Evolutionary conservation across 1,284 basidiomycete species (phyloP).

Genomic region (Ustilago crameri): DNA sequence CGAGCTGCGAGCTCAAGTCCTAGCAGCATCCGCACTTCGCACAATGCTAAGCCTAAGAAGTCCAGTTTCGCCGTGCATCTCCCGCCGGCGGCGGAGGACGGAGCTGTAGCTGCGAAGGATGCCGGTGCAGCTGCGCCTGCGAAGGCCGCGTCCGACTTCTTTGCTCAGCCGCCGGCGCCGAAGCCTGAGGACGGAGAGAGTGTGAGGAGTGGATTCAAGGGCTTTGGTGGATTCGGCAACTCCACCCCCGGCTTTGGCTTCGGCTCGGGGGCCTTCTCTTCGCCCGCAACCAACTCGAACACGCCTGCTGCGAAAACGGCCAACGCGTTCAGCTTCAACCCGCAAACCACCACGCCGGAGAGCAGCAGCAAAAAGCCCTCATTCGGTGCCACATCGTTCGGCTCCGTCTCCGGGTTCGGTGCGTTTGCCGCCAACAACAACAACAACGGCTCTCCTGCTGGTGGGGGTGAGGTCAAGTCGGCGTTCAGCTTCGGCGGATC

Average conservation of each 20-base stretch:
- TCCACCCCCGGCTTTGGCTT: no score
- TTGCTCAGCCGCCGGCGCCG: slow-evolving; percentile 17
- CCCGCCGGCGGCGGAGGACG: slow-evolving; percentile 15
- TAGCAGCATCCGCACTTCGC: slow-evolving; percentile 20
- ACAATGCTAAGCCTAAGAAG: slow-evolving; percentile 26
- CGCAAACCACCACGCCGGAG: slow-evolving; percentile 7
- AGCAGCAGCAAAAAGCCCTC: no score
- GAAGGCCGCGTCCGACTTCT: slow-evolving; percentile 38
- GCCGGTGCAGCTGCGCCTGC: background rate
- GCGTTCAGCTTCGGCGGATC: slow-evolving; percentile 10
- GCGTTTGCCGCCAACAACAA: slow-evolving; percentile 5
- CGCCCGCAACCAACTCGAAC: slow-evolving; percentile 2
- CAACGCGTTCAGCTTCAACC: slow-evolving; percentile 33
- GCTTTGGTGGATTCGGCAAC: slow-evolving; percentile 28
- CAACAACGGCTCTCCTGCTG: background rate
- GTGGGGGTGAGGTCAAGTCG: slow-evolving; percentile 1
- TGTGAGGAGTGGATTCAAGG: slow-evolving; percentile 15
- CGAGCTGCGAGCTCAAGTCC: slow-evolving; percentile 33
- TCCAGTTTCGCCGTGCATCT: slow-evolving; percentile 24
- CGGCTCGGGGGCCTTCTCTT: slow-evolving; percentile 37
- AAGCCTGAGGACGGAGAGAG: slow-evolving; percentile 16
- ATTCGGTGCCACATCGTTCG: slow-evolving; percentile 7
- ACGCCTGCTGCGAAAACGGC: slow-evolving; percentile 8
- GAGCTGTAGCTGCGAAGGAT: slow-evolving; percentile 1
- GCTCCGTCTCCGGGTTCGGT: slow-evolving; percentile 14